phyloP scores from a whole-genome alignment of 306 rosid genomes.

The Rosa rugosa region DNA sequence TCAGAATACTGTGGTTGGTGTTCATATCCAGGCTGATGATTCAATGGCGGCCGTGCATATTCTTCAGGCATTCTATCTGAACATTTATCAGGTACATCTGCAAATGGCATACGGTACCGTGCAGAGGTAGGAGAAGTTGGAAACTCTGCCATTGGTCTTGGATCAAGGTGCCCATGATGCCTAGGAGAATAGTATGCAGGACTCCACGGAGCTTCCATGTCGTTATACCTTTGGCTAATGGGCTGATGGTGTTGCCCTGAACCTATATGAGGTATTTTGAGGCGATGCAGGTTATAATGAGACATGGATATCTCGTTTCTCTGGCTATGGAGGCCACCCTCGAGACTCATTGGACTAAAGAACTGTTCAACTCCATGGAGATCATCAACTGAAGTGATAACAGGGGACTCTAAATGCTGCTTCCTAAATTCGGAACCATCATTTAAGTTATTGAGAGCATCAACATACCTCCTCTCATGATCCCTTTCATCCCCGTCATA shows the following conservation, averaged over 20 bases:
- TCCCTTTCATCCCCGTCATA: slow-evolving; percentile 85
- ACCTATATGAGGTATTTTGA: slow-evolving; percentile 53
- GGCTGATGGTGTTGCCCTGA: slow-evolving; percentile 66
- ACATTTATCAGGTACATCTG: slow-evolving; percentile 62
- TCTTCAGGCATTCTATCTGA: slow-evolving; percentile 81
- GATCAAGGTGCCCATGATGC: slow-evolving; percentile 66
- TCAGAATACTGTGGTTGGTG: slow-evolving; percentile 83
- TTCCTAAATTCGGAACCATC: slow-evolving; percentile 72
- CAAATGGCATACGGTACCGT: slow-evolving; percentile 59
- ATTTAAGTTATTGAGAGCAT: slow-evolving; percentile 84
- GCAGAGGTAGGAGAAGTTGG: slow-evolving; percentile 84
- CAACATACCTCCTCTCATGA: slow-evolving; percentile 91
- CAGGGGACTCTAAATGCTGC: slow-evolving; percentile 56
- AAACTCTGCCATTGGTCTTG: slow-evolving; percentile 63
- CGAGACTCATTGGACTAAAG: slow-evolving; percentile 52
- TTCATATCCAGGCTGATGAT: slow-evolving; percentile 63
- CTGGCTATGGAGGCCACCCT: slow-evolving; percentile 69
- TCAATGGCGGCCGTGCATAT: slow-evolving; percentile 57
- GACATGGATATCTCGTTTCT: slow-evolving; percentile 60
- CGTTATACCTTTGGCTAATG: slow-evolving; percentile 66
- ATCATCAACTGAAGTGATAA: slow-evolving; percentile 58
- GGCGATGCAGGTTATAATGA: slow-evolving; percentile 62
- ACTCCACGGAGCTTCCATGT: slow-evolving; percentile 84
- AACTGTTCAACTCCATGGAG: slow-evolving; percentile 56
- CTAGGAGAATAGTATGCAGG: slow-evolving; percentile 90